Evolutionary conservation across 768 basidiomycete genomes (phyloP), one percentile per base, ranked within the genome.

Genomic region (Tylopilus vinaceipallidus): DNA sequence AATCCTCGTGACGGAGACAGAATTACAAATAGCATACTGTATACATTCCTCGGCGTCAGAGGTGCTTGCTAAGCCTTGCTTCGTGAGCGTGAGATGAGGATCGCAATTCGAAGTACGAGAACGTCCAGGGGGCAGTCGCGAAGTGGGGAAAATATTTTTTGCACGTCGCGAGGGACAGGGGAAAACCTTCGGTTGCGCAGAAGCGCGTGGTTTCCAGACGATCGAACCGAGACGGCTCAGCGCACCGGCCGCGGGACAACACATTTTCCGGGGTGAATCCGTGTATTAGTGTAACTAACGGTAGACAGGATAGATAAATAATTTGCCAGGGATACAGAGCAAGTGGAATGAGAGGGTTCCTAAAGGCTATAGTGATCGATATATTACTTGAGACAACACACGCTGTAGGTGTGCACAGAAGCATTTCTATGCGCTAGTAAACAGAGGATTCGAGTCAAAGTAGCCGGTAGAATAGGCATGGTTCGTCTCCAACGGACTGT

Each of bases 271-370:
- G 17, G 14, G n/a, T 34, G 33, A 30, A 17, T 6, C 27, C 41
- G 52, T 45, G 34, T 53, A 53, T 43, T 43, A 30, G 49, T 63
- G 63, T 50, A 35, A 51, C n/a, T 57, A 57, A 3, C 34, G 30
- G 22, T 35, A 44, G 32, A 48, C 47, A 49, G 41, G 24, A n/a
- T 43, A 49, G 42, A 62, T 62, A 65, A 51, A 66, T 59, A 64
- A 34, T 30, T 53, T 14, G 49, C 54, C n/a, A 67, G 32, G 30
- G 59, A 62, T 65, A 65, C 63, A 65, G 50, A 48, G 50, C 46
- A 55, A n/a, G 40, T 49, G 50, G 12, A 42, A 33, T 51, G 52
- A 52, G 53, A 42, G 52, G 52, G 52, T 52, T 57, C 54, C 49
- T 48, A 51, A 40, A 45, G 26, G 49, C 50, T 57, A 56, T 50